Percentiles rank a stretch among this genome's conserved stretches.
Evolutionary conservation across 352 stramenopile species (phyloP).

Genomic region (Phytophthora parvispora): DNA sequence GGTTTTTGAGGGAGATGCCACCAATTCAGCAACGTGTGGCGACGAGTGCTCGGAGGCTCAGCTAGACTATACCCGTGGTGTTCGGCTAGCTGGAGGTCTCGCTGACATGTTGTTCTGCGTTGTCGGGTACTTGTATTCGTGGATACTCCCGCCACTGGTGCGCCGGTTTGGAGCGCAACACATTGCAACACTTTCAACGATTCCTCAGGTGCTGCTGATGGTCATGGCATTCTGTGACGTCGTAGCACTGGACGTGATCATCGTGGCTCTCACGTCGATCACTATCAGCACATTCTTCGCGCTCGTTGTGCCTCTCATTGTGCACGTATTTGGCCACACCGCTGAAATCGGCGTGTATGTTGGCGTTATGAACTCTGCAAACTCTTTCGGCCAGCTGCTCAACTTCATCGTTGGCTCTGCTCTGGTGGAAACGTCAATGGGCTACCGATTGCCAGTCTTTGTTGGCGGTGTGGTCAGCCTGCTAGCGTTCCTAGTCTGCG

Average conservation of each 20-base stretch:
- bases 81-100: conserved; percentile 50
- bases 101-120: conserved; percentile 53
- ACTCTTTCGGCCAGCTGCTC: conserved; percentile 60
- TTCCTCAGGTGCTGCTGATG: background rate
- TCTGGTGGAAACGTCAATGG: conserved; percentile 48
- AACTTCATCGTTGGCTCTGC: conserved; percentile 62
- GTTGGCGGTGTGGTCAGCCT: conserved; percentile 33
- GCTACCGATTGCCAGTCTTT: conserved; percentile 53
- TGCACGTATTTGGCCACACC: conserved; percentile 48
- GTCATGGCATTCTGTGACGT: conserved; percentile 50
- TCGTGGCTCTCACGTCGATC: conserved; percentile 47
- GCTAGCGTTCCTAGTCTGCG: conserved; percentile 21
- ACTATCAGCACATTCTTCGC: background rate
- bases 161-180: conserved; percentile 39
- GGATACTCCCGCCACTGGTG: conserved; percentile 51
- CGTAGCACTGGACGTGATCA: conserved; percentile 40
- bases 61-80: conserved; percentile 50
- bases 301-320: background rate
- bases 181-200: conserved; percentile 23
- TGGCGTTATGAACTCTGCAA: conserved; percentile 63
- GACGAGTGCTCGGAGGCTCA: conserved; percentile 48
- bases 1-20: conserved; percentile 49
- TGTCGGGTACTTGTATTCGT: conserved; percentile 58
- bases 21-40: conserved; percentile 38
- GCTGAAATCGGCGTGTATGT: conserved; percentile 60